Evolutionary conservation across 192 early-diverging fungal species (phyloP), one percentile per base, ranked within the genome.

Genomic region (Helicostylum pulchrum): DNA sequence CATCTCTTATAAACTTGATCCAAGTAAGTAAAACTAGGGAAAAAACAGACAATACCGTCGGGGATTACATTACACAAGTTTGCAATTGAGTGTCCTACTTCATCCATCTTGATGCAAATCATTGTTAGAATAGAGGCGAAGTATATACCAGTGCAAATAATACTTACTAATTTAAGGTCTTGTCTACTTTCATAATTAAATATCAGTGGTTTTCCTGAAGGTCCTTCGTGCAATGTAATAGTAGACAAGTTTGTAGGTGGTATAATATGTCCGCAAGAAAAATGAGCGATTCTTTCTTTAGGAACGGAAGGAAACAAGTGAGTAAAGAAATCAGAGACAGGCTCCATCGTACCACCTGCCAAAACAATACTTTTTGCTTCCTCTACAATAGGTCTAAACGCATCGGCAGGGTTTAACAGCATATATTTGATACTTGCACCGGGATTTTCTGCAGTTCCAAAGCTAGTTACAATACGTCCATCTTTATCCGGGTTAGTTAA

Each of bases 341-440:
- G 94, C 64, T 88, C 85, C 91, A 98, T 93, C 0, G 96, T 98
- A 19, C 96, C 96, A 61, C 96, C 94, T 0, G 93, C 92, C 21
- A 98, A 74, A 7, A 98, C 72, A 0, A 98, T 85, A 32, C 90
- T 86, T 44, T 90, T 77, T 0, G 94, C 88, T 49, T 96, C 89
- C 6, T 84, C 72, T 4, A 94, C 86, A 11, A 98, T 80, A 15
- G 81, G 81, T 54, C 79, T 72, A 70, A 98, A 96, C 6, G 78
- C 76, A 56, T 89, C 85, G 1, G 92, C 83, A 5, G 96, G 94
- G 59, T 92, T 92, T 20, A 98, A 69, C 11, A 95, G 70, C 50
- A 98, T 80, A 59, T 95, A 98, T 72, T 93, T 92, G 12, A 94
- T 65, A 9, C 53, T 50, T 3, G 45, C 49, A 17, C 54, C 53